Base-by-base conservation (phyloP, 2,329 filamentous ascomycete species). In the Aspergillus novoparasiticus region DNA sequence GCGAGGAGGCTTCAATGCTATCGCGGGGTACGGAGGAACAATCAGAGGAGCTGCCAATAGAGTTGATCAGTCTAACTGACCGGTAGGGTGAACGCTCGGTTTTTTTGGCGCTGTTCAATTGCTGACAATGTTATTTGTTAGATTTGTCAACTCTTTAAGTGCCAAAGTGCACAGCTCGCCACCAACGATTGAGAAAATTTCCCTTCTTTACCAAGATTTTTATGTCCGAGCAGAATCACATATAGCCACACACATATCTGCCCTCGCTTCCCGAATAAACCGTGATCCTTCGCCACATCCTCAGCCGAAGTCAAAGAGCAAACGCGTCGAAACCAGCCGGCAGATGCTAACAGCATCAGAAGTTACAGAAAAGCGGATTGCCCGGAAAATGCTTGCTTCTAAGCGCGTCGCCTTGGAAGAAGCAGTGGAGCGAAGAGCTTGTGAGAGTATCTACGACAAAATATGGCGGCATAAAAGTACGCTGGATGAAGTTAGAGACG, bases 311-410 rank as follows among this genome's bases (percentile, higher is more conserved):
- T 86, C 66, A 82, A 84, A 72, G 68, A 78, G 63, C 84, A 84
- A 77, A 70, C 67, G 59, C 28, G 66, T 71, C 30, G 69, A 68
- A 51, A 65, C 62, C 36, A 86, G 88, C 67, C 93, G 93, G 72
- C 93, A 95, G 78, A 96, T 99, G 92, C 87, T 98, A 65, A 97
- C 95, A 3, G 84, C 90, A 0, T 88, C 92, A 4, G 95, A 99
- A 76, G 88, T 97, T 54, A 87, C 89, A 0, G 88, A 93, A 65
- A 87, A 90, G 67, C 93, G 94, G 77, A 90, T 88, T 69, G 91
- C 91, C 32, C 87, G 93, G 61, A 91, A 88, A 72, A 83, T 89
- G 6, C 82, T 97, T 12, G 94, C 97, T 70, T 84, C 89, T 26
- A 96, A 96, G 78, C 86, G 89, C 48, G 78, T 86, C 3, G 84